Percentiles rank a stretch among this genome's conserved stretches.
Conservation (phyloP, 441 rosid genomes). For the Codiaeum variegatum region DNA sequence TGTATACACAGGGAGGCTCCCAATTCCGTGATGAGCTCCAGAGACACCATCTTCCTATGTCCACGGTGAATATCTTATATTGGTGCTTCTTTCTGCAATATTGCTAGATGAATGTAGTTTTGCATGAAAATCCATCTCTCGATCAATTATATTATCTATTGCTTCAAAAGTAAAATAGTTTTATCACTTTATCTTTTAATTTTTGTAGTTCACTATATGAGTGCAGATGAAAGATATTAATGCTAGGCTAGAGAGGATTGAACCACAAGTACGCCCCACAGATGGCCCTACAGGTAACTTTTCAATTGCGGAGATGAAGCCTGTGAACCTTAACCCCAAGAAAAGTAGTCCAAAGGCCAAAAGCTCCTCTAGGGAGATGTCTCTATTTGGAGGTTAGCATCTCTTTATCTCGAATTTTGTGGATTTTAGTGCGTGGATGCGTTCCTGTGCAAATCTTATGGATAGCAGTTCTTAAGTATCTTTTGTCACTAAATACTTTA, state of each 20-base stretch:
- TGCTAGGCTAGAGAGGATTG: conserved; percentile 89
- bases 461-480: not conserved
- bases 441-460: not conserved
- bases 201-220: conserved; percentile 2
- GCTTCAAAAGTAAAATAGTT: conserved; percentile 7
- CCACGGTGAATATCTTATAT: conserved; percentile 55
- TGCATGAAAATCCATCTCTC: not conserved
- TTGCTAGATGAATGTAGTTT: conserved; percentile 11
- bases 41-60: conserved; percentile 79
- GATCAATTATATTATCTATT: conserved; percentile 8
- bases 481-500: no score
- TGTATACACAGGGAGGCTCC: conserved; percentile 82
- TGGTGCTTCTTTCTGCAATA: conserved; percentile 1
- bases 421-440: not conserved
- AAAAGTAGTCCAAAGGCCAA: conserved; percentile 88
- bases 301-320: conserved; percentile 57
- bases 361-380: conserved; percentile 66
- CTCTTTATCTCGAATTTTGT: conserved; percentile 15
- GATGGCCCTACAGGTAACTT: conserved; percentile 53
- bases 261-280: conserved; percentile 63
- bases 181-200: conserved; percentile 6
- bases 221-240: conserved; percentile 91
- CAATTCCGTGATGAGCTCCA: conserved; percentile 98
- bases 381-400: conserved; percentile 78
- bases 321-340: conserved; percentile 50